phyloP scores from a whole-genome alignment of 345 rosid genomes.

The Lumnitzera racemosa region DNA sequence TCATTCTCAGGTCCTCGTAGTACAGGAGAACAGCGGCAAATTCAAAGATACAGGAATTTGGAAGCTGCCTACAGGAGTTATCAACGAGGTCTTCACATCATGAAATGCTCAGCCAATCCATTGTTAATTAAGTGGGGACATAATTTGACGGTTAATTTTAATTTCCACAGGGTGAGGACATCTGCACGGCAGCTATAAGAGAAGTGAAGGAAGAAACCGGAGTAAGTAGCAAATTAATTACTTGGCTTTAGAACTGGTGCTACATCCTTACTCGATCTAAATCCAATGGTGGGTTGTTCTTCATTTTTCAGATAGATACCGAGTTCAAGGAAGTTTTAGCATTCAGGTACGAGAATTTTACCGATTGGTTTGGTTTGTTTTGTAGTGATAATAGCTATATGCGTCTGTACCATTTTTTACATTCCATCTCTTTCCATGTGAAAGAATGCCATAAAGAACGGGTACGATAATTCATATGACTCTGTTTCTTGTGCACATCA shows the following conservation, averaged over 20 bases:
- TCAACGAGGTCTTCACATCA: slow-evolving; percentile 37
- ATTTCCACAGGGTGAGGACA: slow-evolving; percentile 63
- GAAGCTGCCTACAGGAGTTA: slow-evolving; percentile 84
- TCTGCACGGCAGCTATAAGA: slow-evolving; percentile 47
- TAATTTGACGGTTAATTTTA: slow-evolving; percentile 5
- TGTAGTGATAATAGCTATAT: not conserved
- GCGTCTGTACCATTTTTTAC: too few species aligned
- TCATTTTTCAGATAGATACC: slow-evolving; percentile 25
- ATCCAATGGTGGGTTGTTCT: slow-evolving; percentile 4
- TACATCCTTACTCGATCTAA: not conserved
- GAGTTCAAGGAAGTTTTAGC: slow-evolving; percentile 32
- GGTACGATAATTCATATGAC: too few species aligned
- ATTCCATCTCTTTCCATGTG: too few species aligned
- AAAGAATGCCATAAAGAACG: too few species aligned
- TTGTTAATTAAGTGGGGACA: not conserved
- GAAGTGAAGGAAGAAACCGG: slow-evolving; percentile 91
- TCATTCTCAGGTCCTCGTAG: slow-evolving; percentile 62
- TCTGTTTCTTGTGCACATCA: too few species aligned
- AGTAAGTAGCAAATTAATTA: slow-evolving; percentile 29
- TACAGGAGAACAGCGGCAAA: slow-evolving; percentile 55
- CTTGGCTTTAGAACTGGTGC: too few species aligned
- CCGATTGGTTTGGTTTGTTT: not conserved
- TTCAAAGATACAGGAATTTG: slow-evolving; percentile 53
- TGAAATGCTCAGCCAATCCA: not conserved
- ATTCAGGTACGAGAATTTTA: slow-evolving; percentile 23